These are phyloP conservation scores for Austroboletus niveus DNA, from an alignment of 1,284 basidiomycete genomes.

Conservation along the genomic window DNA sequence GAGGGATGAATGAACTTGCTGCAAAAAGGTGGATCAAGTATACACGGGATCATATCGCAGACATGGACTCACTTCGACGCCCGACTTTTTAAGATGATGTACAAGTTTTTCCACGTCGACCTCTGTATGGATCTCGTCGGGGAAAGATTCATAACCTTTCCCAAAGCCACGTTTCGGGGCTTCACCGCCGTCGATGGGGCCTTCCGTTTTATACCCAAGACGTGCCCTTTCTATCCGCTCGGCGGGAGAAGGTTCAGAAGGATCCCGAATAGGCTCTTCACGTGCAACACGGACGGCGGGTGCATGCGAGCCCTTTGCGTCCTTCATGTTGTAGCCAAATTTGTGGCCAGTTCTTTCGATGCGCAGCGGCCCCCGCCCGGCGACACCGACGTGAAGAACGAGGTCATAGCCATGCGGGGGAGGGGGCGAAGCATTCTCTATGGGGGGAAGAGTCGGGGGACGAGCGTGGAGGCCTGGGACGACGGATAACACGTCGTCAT, in stretches of 20 bases:
- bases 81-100: slow-evolving; percentile 54
- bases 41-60: background rate
- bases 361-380: slow-evolving; percentile 59
- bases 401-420: slow-evolving; percentile 69
- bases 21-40: slow-evolving; percentile 11
- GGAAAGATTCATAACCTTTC: slow-evolving; percentile 46
- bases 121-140: slow-evolving; percentile 46
- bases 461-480: slow-evolving; percentile 60
- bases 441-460: slow-evolving; percentile 55
- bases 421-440: slow-evolving; percentile 34
- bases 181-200: slow-evolving; percentile 27
- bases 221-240: slow-evolving; percentile 36
- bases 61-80: slow-evolving; percentile 51
- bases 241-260: slow-evolving; percentile 32
- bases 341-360: slow-evolving; percentile 71
- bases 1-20: slow-evolving; percentile 70
- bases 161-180: slow-evolving; percentile 48
- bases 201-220: slow-evolving; percentile 29
- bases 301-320: slow-evolving; percentile 57
- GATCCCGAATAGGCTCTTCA: slow-evolving; percentile 22
- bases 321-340: slow-evolving; percentile 68
- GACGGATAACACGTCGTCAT: slow-evolving; percentile 56
- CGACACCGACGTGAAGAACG: slow-evolving; percentile 70
- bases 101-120: slow-evolving; percentile 52
- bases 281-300: slow-evolving; percentile 43